phyloP scores from a whole-genome alignment of 257 asterid species.

The Nicotiana noctiflora region DNA sequence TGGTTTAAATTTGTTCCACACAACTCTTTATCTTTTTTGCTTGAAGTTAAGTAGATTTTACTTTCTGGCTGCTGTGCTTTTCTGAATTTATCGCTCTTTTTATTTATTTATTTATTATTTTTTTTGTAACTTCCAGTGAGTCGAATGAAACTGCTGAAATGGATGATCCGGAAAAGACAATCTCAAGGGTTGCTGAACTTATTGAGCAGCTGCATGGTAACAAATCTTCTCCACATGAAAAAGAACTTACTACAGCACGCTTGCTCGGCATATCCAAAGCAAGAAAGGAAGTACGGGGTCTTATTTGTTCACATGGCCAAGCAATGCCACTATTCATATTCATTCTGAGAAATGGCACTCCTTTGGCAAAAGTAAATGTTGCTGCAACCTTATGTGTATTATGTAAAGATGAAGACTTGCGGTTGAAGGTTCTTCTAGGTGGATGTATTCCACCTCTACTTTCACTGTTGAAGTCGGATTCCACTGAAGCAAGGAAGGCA shows the following conservation, averaged over 20 bases:
- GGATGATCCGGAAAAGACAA: conserved; percentile 60
- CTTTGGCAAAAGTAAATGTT: conserved; percentile 56
- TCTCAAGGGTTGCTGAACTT: conserved; percentile 63
- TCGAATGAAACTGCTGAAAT: conserved; percentile 54
- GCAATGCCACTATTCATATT: conserved; percentile 84
- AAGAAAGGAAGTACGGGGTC: conserved; percentile 72
- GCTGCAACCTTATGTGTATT: conserved; percentile 62
- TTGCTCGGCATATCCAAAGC: conserved; percentile 75
- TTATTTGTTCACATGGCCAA: conserved; percentile 78
- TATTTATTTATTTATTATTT: too few relatives aligned
- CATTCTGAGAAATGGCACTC: conserved; percentile 69
- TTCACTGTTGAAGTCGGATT: conserved; percentile 61
- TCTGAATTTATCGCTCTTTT: not conserved
- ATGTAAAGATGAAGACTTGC: conserved; percentile 68
- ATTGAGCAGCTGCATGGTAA: conserved; percentile 71
- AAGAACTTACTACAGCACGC: conserved; percentile 81
- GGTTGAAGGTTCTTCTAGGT: conserved; percentile 80
- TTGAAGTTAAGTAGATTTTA: not conserved
- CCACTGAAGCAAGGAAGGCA: conserved; percentile 64
- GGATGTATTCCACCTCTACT: conserved; percentile 88
- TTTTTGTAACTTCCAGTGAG: conserved; percentile 39
- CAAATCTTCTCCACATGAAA: conserved; percentile 62
- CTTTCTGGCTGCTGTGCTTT: not conserved
- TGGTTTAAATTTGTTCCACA: not conserved
- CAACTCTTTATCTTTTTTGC: conserved; percentile 10